Base-by-base conservation (phyloP, 2,329 filamentous ascomycete genomes). In the Colletotrichum destructivum region DNA sequence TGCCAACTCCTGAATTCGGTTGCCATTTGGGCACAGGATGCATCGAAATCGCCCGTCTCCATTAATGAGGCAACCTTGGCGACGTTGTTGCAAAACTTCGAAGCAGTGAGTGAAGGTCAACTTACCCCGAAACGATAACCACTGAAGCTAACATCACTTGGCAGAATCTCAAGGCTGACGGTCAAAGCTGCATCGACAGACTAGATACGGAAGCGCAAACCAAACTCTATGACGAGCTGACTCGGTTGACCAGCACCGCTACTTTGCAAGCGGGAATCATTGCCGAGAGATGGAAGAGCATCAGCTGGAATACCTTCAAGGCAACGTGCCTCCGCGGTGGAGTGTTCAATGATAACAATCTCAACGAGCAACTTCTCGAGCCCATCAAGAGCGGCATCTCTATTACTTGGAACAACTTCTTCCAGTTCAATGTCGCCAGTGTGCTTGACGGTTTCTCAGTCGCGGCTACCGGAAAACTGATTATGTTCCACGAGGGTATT, bases 21-120 rank as follows among this genome's bases (percentile, higher is more conserved):
- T 7, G 51, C 51, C 0, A 67, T 71, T 4, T 71, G 69, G 69
- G 55, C 64, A 1, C 69, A 59, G 11, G 47, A 68, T 9, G 8
- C n/a, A 5, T 11, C 56, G n/a, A 18, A 5, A 4, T n/a, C 31
- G 9, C 9, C 63, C 1, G 23, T 35, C 0, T 31, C 57, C 7
- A 46, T 68, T n/a, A 26, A 71, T 13, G 4, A 15, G 2, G 21
- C n/a, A 15, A 26, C 8, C 5, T 26, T 71, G 2, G 23, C 12
- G 1, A 15, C 42, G 3, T 38, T 13, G 9, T 13, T 68, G 16
- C 6, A 11, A 3, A 7, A 7, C 1, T 40, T 68, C 3, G 38
- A 68, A 4, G 12, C 15, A 2, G 69, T 63, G n/a, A 62, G 40
- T 21, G 2, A 1, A 3, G 9, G 2, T 13, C 1, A 40, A 13